Conservation (phyloP, 352 stramenopile species). For the Globisporangium heterothallicum region DNA sequence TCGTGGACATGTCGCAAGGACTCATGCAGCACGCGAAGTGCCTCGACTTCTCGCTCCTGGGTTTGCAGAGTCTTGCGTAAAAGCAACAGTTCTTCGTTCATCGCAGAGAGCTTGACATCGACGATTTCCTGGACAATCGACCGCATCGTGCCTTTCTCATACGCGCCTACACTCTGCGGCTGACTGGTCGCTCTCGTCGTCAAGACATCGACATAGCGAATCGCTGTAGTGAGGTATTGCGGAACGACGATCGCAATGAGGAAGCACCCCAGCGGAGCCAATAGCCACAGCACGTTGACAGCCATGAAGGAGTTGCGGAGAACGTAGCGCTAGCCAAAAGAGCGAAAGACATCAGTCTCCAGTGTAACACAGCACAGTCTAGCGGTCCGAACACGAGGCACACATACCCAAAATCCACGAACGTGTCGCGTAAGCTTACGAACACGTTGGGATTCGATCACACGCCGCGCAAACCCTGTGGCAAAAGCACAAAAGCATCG, state of each 20-base stretch:
- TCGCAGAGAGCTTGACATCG: slow-evolving; percentile 50
- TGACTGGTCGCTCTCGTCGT: slow-evolving; percentile 34
- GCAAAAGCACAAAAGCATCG: background rate
- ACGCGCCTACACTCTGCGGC: slow-evolving; percentile 16
- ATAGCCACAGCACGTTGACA: slow-evolving; percentile 67
- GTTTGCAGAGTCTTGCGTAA: slow-evolving; percentile 43
- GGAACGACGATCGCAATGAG: slow-evolving; percentile 62
- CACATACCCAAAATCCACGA: slow-evolving; percentile 35
- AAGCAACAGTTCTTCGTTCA: slow-evolving; percentile 46
- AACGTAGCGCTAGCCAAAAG: slow-evolving; percentile 20
- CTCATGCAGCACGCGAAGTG: slow-evolving; percentile 49
- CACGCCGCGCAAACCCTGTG: slow-evolving; percentile 6
- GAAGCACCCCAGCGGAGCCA: slow-evolving; percentile 66
- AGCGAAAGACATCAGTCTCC: background rate
- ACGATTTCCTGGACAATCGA: slow-evolving; percentile 65
- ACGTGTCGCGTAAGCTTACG: slow-evolving; percentile 23
- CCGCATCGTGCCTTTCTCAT: slow-evolving; percentile 55
- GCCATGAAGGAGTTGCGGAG: slow-evolving; percentile 72
- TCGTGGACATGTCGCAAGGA: slow-evolving; percentile 48
- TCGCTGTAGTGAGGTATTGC: slow-evolving; percentile 59
- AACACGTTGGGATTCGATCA: slow-evolving; percentile 8
- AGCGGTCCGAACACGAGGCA: background rate
- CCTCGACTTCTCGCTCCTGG: slow-evolving; percentile 61
- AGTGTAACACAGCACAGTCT: background rate
- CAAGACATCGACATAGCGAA: slow-evolving; percentile 65